Evolutionary conservation across 1,284 basidiomycete genomes (phyloP), one percentile per base, ranked within the genome.

Genomic region (Moesziomyces globuligerus): DNA sequence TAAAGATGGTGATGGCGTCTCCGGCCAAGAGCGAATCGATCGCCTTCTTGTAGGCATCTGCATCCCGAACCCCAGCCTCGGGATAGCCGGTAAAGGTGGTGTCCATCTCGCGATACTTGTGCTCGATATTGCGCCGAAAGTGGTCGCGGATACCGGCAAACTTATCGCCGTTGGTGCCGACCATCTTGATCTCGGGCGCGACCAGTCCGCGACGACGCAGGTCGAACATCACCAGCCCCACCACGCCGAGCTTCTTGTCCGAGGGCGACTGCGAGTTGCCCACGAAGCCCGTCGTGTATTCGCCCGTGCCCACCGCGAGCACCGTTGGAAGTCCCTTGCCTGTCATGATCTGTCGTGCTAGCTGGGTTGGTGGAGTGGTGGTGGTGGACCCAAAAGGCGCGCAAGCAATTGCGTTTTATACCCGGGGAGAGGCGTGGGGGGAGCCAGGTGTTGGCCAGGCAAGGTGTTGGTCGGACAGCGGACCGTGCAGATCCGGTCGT

Each of bases 251-350:
- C 86, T 94, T 95, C 85, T 95, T 95, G 85, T 95, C 93, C 8
- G 92, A 94, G 79, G 90, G 93, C 20, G 92, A 94, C 41, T 91
- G 90, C n/a, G 92, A 91, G 32, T 89, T 88, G 17, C 89, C 89
- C 5, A 92, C 93, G 89, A 91, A 94, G 81, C 93, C 93, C 49
- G 93, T 95, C 57, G 93, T 95, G 84, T 95, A 75, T 45, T 75
- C 72, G 38, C 72, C 72, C 15, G 65, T 72, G 32, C 72, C 72
- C 6, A 68, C 60, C 29, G 57, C 57, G 20, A 68, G 60, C 8
- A 75, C 52, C 1, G 65, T 65, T 1, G 72, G 72, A n/a, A 71
- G 44, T 2, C 68, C 68, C 4, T 32, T 15, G 6, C 13, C 29
- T 5, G 29, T 11, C 29, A 32, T 32, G 13, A 6, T 15, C 10